Conservation (phyloP, 805 yeast species). For the Monosporozyma aquatica region DNA sequence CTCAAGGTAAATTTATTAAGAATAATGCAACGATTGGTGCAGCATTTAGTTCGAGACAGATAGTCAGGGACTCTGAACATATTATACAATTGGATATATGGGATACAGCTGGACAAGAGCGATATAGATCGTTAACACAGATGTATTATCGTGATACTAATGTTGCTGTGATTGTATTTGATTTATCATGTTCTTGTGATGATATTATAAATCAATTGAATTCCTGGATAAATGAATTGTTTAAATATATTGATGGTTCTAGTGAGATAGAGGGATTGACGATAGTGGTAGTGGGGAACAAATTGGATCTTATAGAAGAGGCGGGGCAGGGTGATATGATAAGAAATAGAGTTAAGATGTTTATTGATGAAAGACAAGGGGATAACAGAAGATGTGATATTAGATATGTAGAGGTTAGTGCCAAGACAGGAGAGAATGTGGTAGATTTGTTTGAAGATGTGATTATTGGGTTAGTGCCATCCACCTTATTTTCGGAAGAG, state of each 20-base stretch:
- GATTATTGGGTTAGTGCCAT: slow-evolving; percentile 34
- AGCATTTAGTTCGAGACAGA: slow-evolving; percentile 65
- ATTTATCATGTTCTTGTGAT: slow-evolving; percentile 46
- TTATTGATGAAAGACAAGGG: too few species aligned
- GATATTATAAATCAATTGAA: slow-evolving; percentile 67
- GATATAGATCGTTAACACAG: slow-evolving; percentile 69
- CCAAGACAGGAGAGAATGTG: slow-evolving; percentile 45
- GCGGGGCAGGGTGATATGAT: slow-evolving; percentile 31
- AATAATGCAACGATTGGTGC: slow-evolving; percentile 82
- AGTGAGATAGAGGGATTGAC: slow-evolving; percentile 50
- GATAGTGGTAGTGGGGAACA: slow-evolving; percentile 71
- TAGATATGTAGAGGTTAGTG: slow-evolving; percentile 37
- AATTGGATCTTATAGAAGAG: slow-evolving; percentile 47
- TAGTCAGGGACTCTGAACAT: slow-evolving; percentile 39
- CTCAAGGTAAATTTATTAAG: slow-evolving; percentile 64
- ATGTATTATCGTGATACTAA: slow-evolving; percentile 79
- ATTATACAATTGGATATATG: slow-evolving; percentile 69
- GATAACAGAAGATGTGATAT: background rate
- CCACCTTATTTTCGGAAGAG: too few species aligned
- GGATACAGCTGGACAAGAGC: slow-evolving; percentile 84
- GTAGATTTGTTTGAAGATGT: slow-evolving; percentile 37
- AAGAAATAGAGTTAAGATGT: too few species aligned
- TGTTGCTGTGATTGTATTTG: slow-evolving; percentile 72
- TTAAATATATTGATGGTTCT: slow-evolving; percentile 25
- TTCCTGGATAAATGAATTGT: slow-evolving; percentile 64